phyloP scores from a whole-genome alignment of 108 stramenopile species.

The Mayamaea pseudoterrestris region DNA sequence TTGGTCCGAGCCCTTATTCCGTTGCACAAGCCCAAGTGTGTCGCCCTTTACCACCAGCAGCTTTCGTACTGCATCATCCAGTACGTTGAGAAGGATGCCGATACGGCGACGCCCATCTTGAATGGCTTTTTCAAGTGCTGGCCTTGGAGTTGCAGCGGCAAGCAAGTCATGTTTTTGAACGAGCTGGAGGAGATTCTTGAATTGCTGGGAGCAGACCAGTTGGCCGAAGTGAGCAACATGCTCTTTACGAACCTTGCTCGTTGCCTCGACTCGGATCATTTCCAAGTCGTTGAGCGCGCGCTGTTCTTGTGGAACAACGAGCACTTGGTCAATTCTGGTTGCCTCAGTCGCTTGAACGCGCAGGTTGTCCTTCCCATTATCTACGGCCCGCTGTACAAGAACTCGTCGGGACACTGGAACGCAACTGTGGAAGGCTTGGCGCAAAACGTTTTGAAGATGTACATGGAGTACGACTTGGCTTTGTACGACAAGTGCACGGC shows the following conservation, averaged over 20 bases:
- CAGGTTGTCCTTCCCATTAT: conserved; percentile 88
- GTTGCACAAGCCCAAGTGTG: conserved; percentile 95
- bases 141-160: conserved; percentile 91
- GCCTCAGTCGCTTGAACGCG: conserved; percentile 73
- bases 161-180: conserved; percentile 95
- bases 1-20: conserved; percentile 92
- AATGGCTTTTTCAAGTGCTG: conserved; percentile 95
- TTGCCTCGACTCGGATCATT: conserved; percentile 91
- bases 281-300: conserved; percentile 94
- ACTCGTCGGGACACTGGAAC: conserved; percentile 97
- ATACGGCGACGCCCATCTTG: conserved; percentile 92
- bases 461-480: conserved; percentile 87
- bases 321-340: conserved; percentile 88
- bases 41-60: conserved; percentile 97
- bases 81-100: conserved; percentile 99
- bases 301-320: conserved; percentile 98
- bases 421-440: conserved; percentile 96
- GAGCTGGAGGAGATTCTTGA: conserved; percentile 98
- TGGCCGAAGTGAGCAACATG: conserved; percentile 72
- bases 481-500: conserved; percentile 83
- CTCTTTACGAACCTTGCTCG: conserved; percentile 85
- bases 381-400: conserved; percentile 89
- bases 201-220: conserved; percentile 80
- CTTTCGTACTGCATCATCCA: conserved; percentile 99
- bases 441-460: conserved; percentile 92